Base-by-base conservation (phyloP, 106 monocot genomes). In the Dendrobium nobile region DNA sequence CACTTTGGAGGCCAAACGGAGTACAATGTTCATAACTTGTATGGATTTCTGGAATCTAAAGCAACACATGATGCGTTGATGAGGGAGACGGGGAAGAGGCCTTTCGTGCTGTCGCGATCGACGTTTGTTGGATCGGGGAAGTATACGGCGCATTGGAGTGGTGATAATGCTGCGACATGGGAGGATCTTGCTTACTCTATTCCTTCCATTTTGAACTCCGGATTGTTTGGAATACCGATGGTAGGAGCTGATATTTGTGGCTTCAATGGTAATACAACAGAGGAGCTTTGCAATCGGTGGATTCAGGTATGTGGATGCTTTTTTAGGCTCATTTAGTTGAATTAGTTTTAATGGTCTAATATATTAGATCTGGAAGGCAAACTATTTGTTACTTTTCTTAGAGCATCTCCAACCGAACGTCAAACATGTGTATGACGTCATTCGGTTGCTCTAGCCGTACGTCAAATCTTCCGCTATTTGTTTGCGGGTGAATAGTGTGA, bases 191-290 rank as follows among this genome's bases (percentile, higher is more conserved):
- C 19, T 0, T 90, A 88, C 80, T 92, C 95, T 1, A 95, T 95
- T 31, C 58, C 92, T 2, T 68, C 84, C 9, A 86, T 92, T 4
- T 80, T 92, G 28, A 91, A 78, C 82, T 93, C 77, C 3, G 95
- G 95, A 9, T 9, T 93, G 20, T 96, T 96, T 56, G 91, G 95
- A 11, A 88, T 93, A 72, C 95, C 93, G 17, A 93, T 96, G 91
- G 83, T 91, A 1, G 93, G 93, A 44, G 91, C 93, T 0, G 95
- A 96, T 79, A 96, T 93, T 9, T 93, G 95, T 47, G 91, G 93
- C 1, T 96, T 93, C 61, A 16, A 7, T 24, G 87, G 82, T 0
- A 48, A 93, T 82, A 93, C 93, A 4, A 91, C 75, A 0, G 90
- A 90, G 80, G 93, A 93, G 76, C 81, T 93, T 7, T 93, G 93